Evolutionary conservation across 1,284 basidiomycete genomes (phyloP).

Genomic region (Fomitopsis betulina): DNA sequence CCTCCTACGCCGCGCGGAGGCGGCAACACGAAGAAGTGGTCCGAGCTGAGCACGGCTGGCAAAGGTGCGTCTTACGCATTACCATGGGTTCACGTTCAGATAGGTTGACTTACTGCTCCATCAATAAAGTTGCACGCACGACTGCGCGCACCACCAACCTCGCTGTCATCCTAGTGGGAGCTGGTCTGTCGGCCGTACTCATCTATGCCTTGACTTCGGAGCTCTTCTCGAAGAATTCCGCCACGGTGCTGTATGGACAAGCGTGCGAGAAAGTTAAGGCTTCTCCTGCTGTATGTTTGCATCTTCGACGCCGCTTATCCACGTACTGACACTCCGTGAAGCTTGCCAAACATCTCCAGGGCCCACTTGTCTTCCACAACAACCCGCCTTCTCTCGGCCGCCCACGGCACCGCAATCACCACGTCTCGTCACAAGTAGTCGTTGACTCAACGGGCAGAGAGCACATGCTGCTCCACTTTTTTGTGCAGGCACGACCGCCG

Average conservation of each 20-base stretch:
- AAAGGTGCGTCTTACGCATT: conserved; percentile 56
- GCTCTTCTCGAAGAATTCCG: conserved; percentile 90
- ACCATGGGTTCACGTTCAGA: background rate
- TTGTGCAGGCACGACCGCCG: conserved; percentile 53
- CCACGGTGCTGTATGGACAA: conserved; percentile 83
- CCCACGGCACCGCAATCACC: conserved; percentile 75
- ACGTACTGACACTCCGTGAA: conserved; percentile 24
- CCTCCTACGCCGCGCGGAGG: conserved; percentile 49
- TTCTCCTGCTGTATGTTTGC: conserved; percentile 57
- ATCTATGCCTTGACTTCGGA: conserved; percentile 86
- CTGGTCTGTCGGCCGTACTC: conserved; percentile 75
- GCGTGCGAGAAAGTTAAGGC: conserved; percentile 82
- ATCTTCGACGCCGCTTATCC: conserved; percentile 8
- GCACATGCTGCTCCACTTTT: conserved; percentile 79
- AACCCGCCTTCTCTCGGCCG: conserved; percentile 66
- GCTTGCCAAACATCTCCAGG: conserved; percentile 62
- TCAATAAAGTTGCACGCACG: conserved; percentile 62
- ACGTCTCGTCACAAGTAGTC: conserved; percentile 70
- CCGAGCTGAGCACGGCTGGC: conserved; percentile 73
- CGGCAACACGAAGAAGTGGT: conserved; percentile 71
- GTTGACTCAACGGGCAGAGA: conserved; percentile 67
- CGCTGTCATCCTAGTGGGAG: conserved; percentile 80
- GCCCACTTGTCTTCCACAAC: conserved; percentile 69
- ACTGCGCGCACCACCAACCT: conserved; percentile 80
- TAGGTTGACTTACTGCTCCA: background rate